Base-by-base conservation (phyloP, 805 yeast species). In the Pichia manshurica region DNA sequence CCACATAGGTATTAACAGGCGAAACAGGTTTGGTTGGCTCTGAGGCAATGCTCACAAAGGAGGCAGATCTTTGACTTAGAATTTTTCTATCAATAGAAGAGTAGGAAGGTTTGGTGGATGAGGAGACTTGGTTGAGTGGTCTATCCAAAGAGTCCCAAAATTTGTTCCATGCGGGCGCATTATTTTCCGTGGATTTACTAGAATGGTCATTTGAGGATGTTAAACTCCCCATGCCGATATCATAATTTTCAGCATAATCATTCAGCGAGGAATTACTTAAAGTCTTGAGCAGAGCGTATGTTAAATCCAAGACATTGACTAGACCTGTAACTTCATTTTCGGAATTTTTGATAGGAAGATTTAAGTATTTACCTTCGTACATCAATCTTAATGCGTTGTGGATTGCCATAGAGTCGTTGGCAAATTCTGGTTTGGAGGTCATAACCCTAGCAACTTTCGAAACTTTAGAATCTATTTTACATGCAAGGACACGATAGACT, bases 351-450 rank as follows among this genome's bases (percentile, higher is more conserved):
- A 72, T 69, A 0, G 78, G 78, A 42, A 73, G 53, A 47, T 71
- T 73, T 43, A 73, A 51, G 46, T 68, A 73, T 48, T 71, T 70
- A 0, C 77, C 78, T 43, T 69, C 72, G 50, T 68, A 73, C 78
- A 73, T 73, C 47, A 71, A 53, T 50, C 75, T 61, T 46, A 73
- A 54, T 6, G 76, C 77, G 5, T 67, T 64, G 46, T 71, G 69
- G n/a, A 73, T 68, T 2, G 66, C 68, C 51, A 68, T 55, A 12
- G 59, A 50, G 29, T 63, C 67, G 23, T 59, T 64, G 0, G 77
- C 77, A 63, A 68, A 72, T 44, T 71, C 71, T 0, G 78, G 78
- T 44, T 68, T 69, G 3, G 74, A 66, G 0, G 77, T 73, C 65
- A 73, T 66, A 1, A 72, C 70, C 38, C 75, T 57, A 2, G 70